phyloP scores from a whole-genome alignment of 2,329 filamentous ascomycete species.

The Chaetomium olivaceum region DNA sequence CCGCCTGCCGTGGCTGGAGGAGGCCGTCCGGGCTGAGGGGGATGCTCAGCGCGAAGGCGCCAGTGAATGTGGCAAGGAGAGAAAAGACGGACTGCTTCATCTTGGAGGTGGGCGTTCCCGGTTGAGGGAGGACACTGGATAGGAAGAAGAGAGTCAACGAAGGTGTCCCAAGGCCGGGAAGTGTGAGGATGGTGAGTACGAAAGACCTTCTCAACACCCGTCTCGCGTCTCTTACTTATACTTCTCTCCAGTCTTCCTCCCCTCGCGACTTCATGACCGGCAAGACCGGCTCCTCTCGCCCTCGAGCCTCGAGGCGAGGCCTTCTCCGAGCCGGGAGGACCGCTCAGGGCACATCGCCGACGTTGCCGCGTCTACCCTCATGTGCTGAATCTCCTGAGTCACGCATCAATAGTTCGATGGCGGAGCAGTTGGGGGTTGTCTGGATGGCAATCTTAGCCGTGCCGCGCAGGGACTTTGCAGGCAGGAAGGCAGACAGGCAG shows the following conservation, averaged over 20 bases:
- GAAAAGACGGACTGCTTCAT: constrained; percentile 23
- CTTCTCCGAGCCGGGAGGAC: not conserved
- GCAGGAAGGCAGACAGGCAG: not conserved
- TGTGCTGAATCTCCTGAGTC: constrained; percentile 10
- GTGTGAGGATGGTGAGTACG: not conserved
- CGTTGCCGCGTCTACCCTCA: not conserved
- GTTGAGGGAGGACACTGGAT: not conserved
- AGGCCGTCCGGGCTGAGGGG: constrained; percentile 11
- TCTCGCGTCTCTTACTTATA: not conserved
- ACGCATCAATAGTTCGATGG: constrained; percentile 10
- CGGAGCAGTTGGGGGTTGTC: constrained; percentile 10
- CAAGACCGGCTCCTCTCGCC: not conserved
- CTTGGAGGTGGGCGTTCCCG: not conserved
- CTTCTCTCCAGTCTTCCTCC: not conserved
- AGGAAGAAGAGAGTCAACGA: not conserved
- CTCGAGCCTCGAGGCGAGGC: not conserved
- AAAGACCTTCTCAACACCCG: not conserved
- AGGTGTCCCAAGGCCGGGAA: not conserved
- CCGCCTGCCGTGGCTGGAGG: constrained; percentile 20
- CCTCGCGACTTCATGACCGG: too few species aligned
- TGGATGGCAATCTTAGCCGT: constrained; percentile 19
- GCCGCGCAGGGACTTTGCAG: constrained; percentile 10
- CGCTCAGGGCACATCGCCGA: not conserved
- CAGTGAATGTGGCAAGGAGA: constrained; percentile 11
- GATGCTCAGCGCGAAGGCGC: constrained; percentile 22